Evolutionary conservation across 371 early-diverging fungal genomes (phyloP).

Genomic region (Cokeromyces recurvatus): DNA sequence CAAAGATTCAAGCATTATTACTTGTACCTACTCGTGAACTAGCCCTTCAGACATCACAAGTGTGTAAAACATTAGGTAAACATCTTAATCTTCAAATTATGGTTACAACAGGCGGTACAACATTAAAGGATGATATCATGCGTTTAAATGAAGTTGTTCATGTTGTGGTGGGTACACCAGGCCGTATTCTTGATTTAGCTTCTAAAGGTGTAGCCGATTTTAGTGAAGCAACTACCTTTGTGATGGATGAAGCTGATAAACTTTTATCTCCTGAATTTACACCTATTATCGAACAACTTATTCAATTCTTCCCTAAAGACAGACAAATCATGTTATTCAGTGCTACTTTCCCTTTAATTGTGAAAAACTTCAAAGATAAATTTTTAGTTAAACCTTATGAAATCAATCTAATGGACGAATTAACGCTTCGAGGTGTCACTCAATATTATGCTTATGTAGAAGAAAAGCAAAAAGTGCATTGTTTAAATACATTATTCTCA

Average conservation of each 20-base stretch:
- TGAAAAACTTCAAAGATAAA: slow-evolving; percentile 94
- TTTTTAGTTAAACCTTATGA: slow-evolving; percentile 93
- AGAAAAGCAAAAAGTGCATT: slow-evolving; percentile 97
- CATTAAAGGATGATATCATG: slow-evolving; percentile 97
- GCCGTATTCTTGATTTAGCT: slow-evolving; percentile 91
- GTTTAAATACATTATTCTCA: slow-evolving; percentile 94
- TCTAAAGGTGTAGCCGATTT: slow-evolving; percentile 87
- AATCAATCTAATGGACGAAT: slow-evolving; percentile 98
- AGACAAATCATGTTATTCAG: slow-evolving; percentile 96
- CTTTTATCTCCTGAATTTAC: slow-evolving; percentile 94
- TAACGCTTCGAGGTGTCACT: slow-evolving; percentile 94
- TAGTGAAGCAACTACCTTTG: slow-evolving; percentile 79
- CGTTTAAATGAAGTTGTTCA: slow-evolving; percentile 90
- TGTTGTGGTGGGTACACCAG: slow-evolving; percentile 94
- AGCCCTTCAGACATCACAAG: slow-evolving; percentile 95
- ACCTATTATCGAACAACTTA: slow-evolving; percentile 93
- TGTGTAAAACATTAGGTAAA: slow-evolving; percentile 90
- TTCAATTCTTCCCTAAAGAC: slow-evolving; percentile 75
- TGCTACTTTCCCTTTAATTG: slow-evolving; percentile 98
- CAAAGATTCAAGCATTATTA: slow-evolving; percentile 80
- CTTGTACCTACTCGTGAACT: slow-evolving; percentile 98
- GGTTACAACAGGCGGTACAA: slow-evolving; percentile 97
- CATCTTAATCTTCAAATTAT: slow-evolving; percentile 92
- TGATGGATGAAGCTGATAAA: slow-evolving; percentile 99
- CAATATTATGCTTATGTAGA: slow-evolving; percentile 99